These are phyloP conservation scores for baker's yeast (Saccharomyces cerevisiae) DNA, from an alignment of 805 yeast species.

Conservation along the genomic window DNA sequence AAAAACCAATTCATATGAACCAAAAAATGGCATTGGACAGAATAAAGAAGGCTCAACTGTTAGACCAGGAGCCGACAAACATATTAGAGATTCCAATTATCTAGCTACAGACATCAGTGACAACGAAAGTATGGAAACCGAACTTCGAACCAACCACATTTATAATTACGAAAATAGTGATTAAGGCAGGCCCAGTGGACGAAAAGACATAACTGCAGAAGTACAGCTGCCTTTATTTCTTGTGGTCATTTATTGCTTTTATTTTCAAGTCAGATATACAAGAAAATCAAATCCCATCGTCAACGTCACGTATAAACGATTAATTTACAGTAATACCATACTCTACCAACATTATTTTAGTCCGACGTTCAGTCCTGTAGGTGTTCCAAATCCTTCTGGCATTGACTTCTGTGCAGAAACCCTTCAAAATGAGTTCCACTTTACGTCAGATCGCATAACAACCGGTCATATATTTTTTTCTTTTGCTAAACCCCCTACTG, in stretches of 20 bases:
- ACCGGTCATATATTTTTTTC: no score
- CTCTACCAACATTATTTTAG: no score
- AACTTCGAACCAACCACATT: slow-evolving; percentile 26
- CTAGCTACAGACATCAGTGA: slow-evolving; percentile 1
- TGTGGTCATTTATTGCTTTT: neutral
- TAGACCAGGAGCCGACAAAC: neutral
- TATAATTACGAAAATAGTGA: slow-evolving; percentile 13
- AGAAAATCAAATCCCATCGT: no score
- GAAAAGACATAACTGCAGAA: neutral
- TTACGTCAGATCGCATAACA: no score
- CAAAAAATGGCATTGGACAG: neutral
- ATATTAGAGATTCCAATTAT: neutral
- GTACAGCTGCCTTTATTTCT: neutral
- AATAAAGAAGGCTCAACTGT: neutral
- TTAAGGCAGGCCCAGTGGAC: neutral
- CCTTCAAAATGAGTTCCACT: no score
- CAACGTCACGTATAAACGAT: no score
- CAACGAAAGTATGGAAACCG: slow-evolving; percentile 24
- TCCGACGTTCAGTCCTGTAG: no score
- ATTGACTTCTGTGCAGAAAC: no score
- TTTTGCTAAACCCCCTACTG: neutral
- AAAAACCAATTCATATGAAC: neutral
- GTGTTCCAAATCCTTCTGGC: no score
- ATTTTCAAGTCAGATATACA: no score
- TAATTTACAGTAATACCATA: no score